Evolutionary conservation across 2,329 filamentous ascomycete genomes (phyloP), one percentile per base, ranked within the genome.

Genomic region (Aaosphaeria pasadenensis): DNA sequence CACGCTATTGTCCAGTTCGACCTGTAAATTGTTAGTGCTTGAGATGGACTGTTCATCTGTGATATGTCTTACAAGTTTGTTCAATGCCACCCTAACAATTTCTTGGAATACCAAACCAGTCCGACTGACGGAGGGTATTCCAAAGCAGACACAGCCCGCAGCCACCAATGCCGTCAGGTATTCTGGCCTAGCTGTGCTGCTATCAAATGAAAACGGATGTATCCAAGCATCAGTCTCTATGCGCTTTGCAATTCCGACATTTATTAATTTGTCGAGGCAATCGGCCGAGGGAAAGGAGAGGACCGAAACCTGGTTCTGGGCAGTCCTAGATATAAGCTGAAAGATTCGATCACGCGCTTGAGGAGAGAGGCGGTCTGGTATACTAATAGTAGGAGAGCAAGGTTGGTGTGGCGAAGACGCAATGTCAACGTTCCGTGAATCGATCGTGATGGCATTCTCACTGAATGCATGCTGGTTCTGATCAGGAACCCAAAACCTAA

Each of bases 171-270:
- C 64, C 4, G 54, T 57, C 13, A 67, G 45, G 17, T 60, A 58
- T 42, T 67, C 62, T 2, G 63, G 56, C 11, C 62, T 43, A 5
- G 58, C 36, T 6, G 30, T 51, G 24, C 62, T 57, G 9, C 55
- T 55, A 5, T 56, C 49, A 31, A 67, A 64, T 1, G 59, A 62
- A 38, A 62, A 64, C 0, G 63, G 65, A 35, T 68, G 64, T 6
- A 68, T 65, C 59, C 60, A 67, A 9, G 64, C 63, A 50, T 68
- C 64, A 0, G 56, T 62, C 32, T 68, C 64, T 7, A 58, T 51
- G 39, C 64, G 44, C 43, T 68, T 68, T 4, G 62, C 58, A 35
- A 68, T 62, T 1, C 63, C 63, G 11, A 64, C 62, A 36, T 66
- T 63, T 32, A 67, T 57, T 11, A 68, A 53, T 30, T 60, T 55